A percentile compares a stretch with the other conserved stretches of the same genome.
Evolutionary conservation across 1,139 yeast species (phyloP).

Genomic region (Suhomyces kunorum): DNA sequence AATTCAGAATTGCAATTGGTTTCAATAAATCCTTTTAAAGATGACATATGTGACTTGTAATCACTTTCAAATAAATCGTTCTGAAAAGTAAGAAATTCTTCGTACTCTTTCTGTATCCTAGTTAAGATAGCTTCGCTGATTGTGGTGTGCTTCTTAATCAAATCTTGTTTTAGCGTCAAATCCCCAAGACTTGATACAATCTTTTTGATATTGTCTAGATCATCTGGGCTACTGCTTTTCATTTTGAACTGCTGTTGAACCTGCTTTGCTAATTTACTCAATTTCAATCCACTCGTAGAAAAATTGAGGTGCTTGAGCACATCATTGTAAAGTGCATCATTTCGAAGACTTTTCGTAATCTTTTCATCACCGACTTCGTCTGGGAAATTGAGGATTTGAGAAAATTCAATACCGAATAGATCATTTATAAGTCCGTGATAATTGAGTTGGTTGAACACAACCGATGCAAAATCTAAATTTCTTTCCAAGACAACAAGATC

Average conservation of each 20-base stretch:
- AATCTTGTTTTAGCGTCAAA: conserved; percentile 66
- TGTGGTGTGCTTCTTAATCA: conserved; percentile 72
- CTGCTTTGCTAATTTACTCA: conserved; percentile 70
- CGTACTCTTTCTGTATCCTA: conserved; percentile 53
- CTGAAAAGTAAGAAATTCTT: conserved; percentile 64
- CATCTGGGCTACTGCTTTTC: conserved; percentile 48
- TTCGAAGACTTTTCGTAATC: conserved; percentile 5
- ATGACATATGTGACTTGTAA: conserved; percentile 51
- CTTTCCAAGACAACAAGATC: conserved; percentile 80
- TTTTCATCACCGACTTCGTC: conserved; percentile 13
- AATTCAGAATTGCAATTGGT: conserved; percentile 31
- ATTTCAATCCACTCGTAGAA: conserved; percentile 71
- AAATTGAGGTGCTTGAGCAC: conserved; percentile 70
- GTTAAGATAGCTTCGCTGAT: conserved; percentile 70
- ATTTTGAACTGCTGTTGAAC: conserved; percentile 70
- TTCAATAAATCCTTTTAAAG: conserved; percentile 50
- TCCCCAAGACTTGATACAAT: conserved; percentile 72
- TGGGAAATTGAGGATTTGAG: conserved; percentile 25
- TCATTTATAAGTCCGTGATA: conserved; percentile 85
- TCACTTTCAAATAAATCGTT: conserved; percentile 69
- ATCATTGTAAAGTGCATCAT: conserved; percentile 22
- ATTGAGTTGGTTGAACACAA: conserved; percentile 72
- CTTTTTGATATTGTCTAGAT: conserved; percentile 65
- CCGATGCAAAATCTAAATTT: conserved; percentile 68
- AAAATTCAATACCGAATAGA: conserved; percentile 44